Base-by-base conservation (phyloP, 169 alveolate genomes). In the Cryptosporidium bovis region DNA sequence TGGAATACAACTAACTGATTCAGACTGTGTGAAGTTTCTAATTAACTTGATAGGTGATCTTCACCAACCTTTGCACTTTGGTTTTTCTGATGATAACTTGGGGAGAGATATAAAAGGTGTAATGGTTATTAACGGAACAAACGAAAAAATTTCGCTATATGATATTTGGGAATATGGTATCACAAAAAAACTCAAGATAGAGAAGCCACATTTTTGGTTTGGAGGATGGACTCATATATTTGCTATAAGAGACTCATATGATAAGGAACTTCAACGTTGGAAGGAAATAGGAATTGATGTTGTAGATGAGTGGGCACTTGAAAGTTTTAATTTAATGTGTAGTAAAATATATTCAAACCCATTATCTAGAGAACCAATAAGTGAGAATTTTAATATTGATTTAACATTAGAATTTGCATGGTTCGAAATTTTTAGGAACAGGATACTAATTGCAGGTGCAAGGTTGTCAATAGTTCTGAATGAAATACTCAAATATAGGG, bases 141-240 rank as follows among this genome's bases (percentile, higher is more conserved):
- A 56, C 10, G 82, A 83, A 60, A 53, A 18, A 34, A 40, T 62
- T 7, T 65, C 85, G 13, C 64, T 66, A 34, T 53, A 36, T 67
- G 82, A 83, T 27, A 51, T 83, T 34, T 83, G 91, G 91, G 91
- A 83, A 51, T 64, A 51, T 51, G 91, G 84, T 3, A 67, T 83
- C 3, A 56, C 77, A 3, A 77, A 53, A 64, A 53, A 64, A 50
- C 64, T 82, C 7, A 83, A 69, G 12, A 50, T 31, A 31, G 82
- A 83, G 55, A 62, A 68, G 20, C 91, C 91, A 29, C 91, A 83
- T 24, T 90, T 93, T 18, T 94, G 96, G 96, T 94, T 92, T 64
- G 95, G 96, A 3, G 93, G 95, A n/a, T 94, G 96, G 96, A 94
- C 96, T 2, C 96, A 94, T 68, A 92, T 94, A 31, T 89, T 92